Evolutionary conservation across 345 rosid species (phyloP), one percentile per base, ranked within the genome.

Genomic region (Eucalyptus coolabah): DNA sequence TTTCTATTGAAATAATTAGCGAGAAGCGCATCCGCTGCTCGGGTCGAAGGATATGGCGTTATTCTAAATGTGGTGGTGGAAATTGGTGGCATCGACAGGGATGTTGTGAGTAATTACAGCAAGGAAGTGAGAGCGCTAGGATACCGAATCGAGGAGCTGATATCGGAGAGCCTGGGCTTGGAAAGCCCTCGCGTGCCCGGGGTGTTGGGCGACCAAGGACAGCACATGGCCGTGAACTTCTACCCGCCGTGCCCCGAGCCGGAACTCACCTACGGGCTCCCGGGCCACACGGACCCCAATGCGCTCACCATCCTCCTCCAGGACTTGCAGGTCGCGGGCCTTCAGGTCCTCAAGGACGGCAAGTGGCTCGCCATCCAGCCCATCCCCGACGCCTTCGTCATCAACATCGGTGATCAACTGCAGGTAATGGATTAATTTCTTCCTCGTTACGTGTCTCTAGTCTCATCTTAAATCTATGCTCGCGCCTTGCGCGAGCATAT

Each of bases 161-260:
- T 97, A 88, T 97, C 99, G 63, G 98, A 97, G 92, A 97, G 99
- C 93, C 91, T 97, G 86, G 98, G 97, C 17, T 91, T 96, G 65
- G 96, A 94, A 50, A 97, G 95, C 86, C 93, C 91, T 65, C 60
- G 91, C 89, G 88, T 96, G 77, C 92, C 91, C 86, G 82, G 93
- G 3, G 94, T 93, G 7, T 72, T 96, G 45, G 98, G 99, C 9
- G 98, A 95, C n/a, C 99, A 97, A 90, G 99, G 98, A 13, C 99
- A 97, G 90, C 99, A 96, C 91, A 97, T 97, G 99, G 98, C 99
- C 26, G 93, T 97, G 10, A 97, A 97, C 92, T 97, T 91, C 85
- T 97, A 97, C 90, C 99, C 99, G 11, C 97, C 96, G 12, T 97
- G 99, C 90, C 99, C 99, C 9, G 89, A 96, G 89, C 99, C 99